These are phyloP conservation scores for Aspergillus sparsus DNA, from an alignment of 495 filamentous ascomycete species.

Conservation along the genomic window DNA sequence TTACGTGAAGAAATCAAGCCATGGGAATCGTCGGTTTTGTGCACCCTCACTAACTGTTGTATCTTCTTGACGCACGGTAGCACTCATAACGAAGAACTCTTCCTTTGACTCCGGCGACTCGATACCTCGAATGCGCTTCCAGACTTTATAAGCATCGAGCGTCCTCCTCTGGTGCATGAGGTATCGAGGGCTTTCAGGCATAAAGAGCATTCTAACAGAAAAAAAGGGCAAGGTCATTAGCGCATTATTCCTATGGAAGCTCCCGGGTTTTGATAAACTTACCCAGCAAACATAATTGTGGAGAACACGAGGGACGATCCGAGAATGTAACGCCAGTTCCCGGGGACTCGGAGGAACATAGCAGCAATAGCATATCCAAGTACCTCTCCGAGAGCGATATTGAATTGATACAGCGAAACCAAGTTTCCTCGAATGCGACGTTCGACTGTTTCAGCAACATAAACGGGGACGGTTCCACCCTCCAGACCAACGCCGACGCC, in stretches of 20 bases:
- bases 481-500: slow-evolving; percentile 62
- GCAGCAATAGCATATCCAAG: slow-evolving; percentile 63
- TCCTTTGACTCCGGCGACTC: slow-evolving; percentile 49
- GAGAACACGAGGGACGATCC: slow-evolving; percentile 64
- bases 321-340: slow-evolving; percentile 67
- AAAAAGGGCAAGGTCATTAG: slow-evolving; percentile 28
- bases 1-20: slow-evolving; percentile 62
- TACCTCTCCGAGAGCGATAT: slow-evolving; percentile 64
- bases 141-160: slow-evolving; percentile 57
- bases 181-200: slow-evolving; percentile 58
- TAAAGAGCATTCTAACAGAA: slow-evolving; percentile 59
- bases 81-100: slow-evolving; percentile 59
- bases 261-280: background rate
- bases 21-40: slow-evolving; percentile 47
- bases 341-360: slow-evolving; percentile 58
- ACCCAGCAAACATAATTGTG: slow-evolving; percentile 42
- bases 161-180: slow-evolving; percentile 55
- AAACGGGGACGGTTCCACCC: slow-evolving; percentile 61
- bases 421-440: slow-evolving; percentile 58
- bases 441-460: slow-evolving; percentile 54
- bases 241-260: no score
- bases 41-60: slow-evolving; percentile 44
- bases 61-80: slow-evolving; percentile 49
- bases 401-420: slow-evolving; percentile 63
- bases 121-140: slow-evolving; percentile 61